A percentile compares a stretch with the other conserved stretches of the same genome.
Evolutionary conservation across 805 yeast species (phyloP).

Genomic region (Tetrapisispora namnaoensis): DNA sequence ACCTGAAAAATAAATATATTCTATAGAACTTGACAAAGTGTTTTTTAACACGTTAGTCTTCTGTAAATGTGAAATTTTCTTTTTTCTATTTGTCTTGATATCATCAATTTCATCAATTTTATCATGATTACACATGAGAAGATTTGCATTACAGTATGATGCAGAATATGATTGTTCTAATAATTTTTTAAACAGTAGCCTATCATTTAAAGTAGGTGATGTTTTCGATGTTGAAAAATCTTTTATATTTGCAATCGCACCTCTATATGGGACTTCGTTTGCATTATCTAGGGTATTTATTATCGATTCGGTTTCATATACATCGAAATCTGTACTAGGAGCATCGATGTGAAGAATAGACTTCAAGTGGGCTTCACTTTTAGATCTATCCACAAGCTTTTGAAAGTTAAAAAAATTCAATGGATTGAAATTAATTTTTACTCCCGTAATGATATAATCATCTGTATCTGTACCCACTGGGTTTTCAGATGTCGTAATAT

Average conservation of each 20-base stretch:
- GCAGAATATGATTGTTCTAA: conserved; percentile 33
- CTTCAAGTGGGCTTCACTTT: conserved; percentile 1
- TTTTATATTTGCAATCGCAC: conserved; percentile 46
- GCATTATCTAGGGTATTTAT: conserved; percentile 15
- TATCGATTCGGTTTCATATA: conserved; percentile 31
- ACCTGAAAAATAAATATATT: conserved; percentile 59
- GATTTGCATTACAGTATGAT: conserved; percentile 30
- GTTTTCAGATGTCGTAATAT: neutral
- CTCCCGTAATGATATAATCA: conserved; percentile 8
- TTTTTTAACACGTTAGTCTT: neutral
- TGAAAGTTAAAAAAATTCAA: conserved; percentile 17
- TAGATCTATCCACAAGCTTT: conserved; percentile 7
- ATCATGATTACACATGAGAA: conserved; percentile 19
- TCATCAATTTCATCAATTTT: conserved; percentile 4
- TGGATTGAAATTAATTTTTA: conserved; percentile 22
- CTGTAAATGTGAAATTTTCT: conserved; percentile 7
- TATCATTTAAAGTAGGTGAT: conserved; percentile 46
- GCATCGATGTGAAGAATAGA: neutral
- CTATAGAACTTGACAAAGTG: conserved; percentile 26
- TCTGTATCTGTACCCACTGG: neutral
- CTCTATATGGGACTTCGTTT: conserved; percentile 48
- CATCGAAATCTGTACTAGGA: conserved; percentile 24
- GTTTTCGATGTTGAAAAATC: conserved; percentile 52
- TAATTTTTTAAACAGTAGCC: conserved; percentile 38
- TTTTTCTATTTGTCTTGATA: conserved; percentile 18